Percentiles rank a stretch among this genome's conserved stretches.
Evolutionary conservation across 1,139 yeast genomes (phyloP).

Genomic region (Geotrichum europaeum): DNA sequence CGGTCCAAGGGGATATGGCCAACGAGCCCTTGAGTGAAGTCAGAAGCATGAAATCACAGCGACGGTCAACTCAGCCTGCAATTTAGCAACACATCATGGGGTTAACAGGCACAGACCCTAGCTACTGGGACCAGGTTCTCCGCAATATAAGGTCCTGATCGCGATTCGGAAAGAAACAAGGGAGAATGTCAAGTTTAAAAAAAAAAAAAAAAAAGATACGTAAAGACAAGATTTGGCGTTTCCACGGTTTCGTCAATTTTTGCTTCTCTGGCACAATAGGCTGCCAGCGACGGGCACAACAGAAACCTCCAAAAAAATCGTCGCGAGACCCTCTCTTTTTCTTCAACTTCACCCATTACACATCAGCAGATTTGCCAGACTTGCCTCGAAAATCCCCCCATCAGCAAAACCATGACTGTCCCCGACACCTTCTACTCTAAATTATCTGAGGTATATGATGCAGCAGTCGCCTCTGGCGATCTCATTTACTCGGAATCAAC

Average conservation of each 20-base stretch:
- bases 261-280: neutral
- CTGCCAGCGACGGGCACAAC: neutral
- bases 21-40: neutral
- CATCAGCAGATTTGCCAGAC: neutral
- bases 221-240: neutral
- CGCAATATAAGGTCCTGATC: neutral
- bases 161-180: no score
- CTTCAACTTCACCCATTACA: neutral
- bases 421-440: slow-evolving; percentile 19
- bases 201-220: neutral
- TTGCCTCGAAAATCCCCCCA: neutral
- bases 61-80: neutral
- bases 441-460: slow-evolving; percentile 30
- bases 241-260: neutral
- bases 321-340: neutral
- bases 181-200: neutral
- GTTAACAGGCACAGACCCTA: neutral
- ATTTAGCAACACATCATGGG: neutral
- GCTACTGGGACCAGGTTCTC: neutral
- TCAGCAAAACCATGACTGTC: neutral
- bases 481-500: slow-evolving; percentile 31
- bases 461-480: slow-evolving; percentile 31
- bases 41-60: neutral
- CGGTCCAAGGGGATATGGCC: neutral
- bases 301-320: neutral